A percentile compares a stretch with the other conserved stretches of the same genome.
Conservation (phyloP, 768 basidiomycete species). For the Podaxis rugospora region DNA sequence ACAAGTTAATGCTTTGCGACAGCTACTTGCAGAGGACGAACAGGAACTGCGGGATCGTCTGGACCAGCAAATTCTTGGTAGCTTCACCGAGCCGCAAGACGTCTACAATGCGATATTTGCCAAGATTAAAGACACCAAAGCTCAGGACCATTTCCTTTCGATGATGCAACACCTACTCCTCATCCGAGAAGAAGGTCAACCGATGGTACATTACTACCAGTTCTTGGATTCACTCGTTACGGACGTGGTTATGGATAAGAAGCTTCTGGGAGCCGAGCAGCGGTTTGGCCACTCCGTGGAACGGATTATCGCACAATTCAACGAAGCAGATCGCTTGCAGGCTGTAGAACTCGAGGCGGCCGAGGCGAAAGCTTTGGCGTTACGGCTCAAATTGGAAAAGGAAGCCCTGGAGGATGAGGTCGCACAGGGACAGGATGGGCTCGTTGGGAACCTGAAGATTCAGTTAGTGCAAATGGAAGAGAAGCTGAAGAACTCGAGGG, state of each 20-base stretch:
- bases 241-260: conserved; percentile 90
- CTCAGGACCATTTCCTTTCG: conserved; percentile 83
- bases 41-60: conserved; percentile 64
- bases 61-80: conserved; percentile 70
- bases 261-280: conserved; percentile 77
- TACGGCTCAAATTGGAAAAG: conserved; percentile 75
- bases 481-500: conserved; percentile 72
- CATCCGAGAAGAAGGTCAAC: conserved; percentile 82
- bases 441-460: conserved; percentile 77
- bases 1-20: conserved; percentile 58
- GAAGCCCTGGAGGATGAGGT: conserved; percentile 80
- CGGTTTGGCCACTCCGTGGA: conserved; percentile 88
- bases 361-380: conserved; percentile 57
- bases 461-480: conserved; percentile 70
- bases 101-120: conserved; percentile 79
- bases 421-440: conserved; percentile 73
- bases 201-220: conserved; percentile 85
- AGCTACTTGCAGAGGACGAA: conserved; percentile 71
- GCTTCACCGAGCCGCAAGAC: conserved; percentile 79
- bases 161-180: conserved; percentile 92
- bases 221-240: conserved; percentile 87
- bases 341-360: conserved; percentile 74
- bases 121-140: conserved; percentile 75
- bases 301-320: conserved; percentile 83
- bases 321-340: conserved; percentile 82